Evolutionary conservation across 2,329 filamentous ascomycete genomes (phyloP), one percentile per base, ranked within the genome.

Genomic region (Scopulariopsis brevicaulis): DNA sequence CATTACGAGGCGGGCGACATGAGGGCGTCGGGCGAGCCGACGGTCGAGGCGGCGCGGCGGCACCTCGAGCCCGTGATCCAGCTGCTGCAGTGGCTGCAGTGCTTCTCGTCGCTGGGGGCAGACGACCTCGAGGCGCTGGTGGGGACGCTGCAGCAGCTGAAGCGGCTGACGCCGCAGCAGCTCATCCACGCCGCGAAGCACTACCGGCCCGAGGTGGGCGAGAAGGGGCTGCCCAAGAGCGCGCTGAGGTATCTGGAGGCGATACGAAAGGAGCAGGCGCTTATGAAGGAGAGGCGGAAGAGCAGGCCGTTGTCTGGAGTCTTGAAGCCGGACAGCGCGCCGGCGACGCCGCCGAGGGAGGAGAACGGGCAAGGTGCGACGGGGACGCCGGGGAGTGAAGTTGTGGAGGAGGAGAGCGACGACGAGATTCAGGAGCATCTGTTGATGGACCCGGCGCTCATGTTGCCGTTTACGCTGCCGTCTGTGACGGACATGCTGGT

Each of bases 401-500:
- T 12, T 18, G 25, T 64, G 7, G 70, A 68, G 5, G 63, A 68
- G 20, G 65, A 68, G 22, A 73, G 70, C 1, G 83, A 86, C 18
- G 81, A 85, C 11, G 80, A 84, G 14, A 77, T 84, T 15, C 87
- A 87, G 0, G 83, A 89, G 63, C 81, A 89, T 60, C 77, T 96
- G 40, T 83, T 96, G 51, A 73, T 97, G 57, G 92, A 97, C 66
- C 90, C 93, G 3, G 89, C 92, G 2, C 77, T 96, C 60, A 96
- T 96, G 81, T 80, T 99, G 28, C 94, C 94, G 0, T 99, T 99
- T 69, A 87, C 88, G n/a, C 77, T 99, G 32, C 94, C 94, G 1
- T 96, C 93, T 1, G 94, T 90, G 59, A 97, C 92, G 28, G 94
- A 99, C 70, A 99, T 99, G 94, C 80, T 97, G 54, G 84, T 99